Conservation (phyloP, 2,329 filamentous ascomycete species). For the Xylariaceae sp. region DNA sequence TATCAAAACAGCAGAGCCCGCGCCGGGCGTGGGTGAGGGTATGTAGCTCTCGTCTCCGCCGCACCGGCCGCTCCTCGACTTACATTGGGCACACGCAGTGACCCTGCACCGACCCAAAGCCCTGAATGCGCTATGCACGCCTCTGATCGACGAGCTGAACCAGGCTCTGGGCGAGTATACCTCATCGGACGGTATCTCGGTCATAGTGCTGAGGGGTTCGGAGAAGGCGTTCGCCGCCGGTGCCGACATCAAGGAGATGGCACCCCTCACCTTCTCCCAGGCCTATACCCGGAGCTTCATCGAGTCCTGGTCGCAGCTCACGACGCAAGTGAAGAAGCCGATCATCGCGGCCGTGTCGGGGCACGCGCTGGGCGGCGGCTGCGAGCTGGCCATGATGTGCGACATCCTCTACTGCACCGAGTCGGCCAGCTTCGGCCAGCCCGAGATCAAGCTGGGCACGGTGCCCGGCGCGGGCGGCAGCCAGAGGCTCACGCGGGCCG, state of each 20-base stretch:
- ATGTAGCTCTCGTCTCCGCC: slow-evolving; percentile 2
- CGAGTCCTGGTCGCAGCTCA: slow-evolving; percentile 84
- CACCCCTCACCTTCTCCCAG: slow-evolving; percentile 76
- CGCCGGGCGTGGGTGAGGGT: slow-evolving; percentile 88
- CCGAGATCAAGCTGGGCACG: slow-evolving; percentile 90
- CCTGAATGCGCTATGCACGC: slow-evolving; percentile 86
- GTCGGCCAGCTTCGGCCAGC: slow-evolving; percentile 86
- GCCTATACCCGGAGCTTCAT: slow-evolving; percentile 92
- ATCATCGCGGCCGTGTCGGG: slow-evolving; percentile 92
- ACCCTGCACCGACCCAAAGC: slow-evolving; percentile 92
- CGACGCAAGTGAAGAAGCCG: slow-evolving; percentile 81
- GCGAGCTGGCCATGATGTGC: slow-evolving; percentile 95
- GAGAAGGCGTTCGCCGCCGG: slow-evolving; percentile 89
- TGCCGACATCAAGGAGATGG: slow-evolving; percentile 99
- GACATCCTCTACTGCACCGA: slow-evolving; percentile 89
- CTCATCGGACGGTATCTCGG: slow-evolving; percentile 58
- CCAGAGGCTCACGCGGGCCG: slow-evolving; percentile 75
- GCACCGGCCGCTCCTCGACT: slow-evolving; percentile 1
- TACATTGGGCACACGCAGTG: slow-evolving; percentile 44
- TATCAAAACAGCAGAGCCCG: slow-evolving; percentile 73
- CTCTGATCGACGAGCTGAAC: slow-evolving; percentile 86
- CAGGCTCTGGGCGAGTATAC: slow-evolving; percentile 66
- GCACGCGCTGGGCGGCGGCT: slow-evolving; percentile 89
- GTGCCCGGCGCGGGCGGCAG: slow-evolving; percentile 89
- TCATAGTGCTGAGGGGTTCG: slow-evolving; percentile 81